A percentile compares a stretch with the other conserved stretches of the same genome.
phyloP scores from a whole-genome alignment of 345 rosid species.

The Dipteronia dyeriana region DNA sequence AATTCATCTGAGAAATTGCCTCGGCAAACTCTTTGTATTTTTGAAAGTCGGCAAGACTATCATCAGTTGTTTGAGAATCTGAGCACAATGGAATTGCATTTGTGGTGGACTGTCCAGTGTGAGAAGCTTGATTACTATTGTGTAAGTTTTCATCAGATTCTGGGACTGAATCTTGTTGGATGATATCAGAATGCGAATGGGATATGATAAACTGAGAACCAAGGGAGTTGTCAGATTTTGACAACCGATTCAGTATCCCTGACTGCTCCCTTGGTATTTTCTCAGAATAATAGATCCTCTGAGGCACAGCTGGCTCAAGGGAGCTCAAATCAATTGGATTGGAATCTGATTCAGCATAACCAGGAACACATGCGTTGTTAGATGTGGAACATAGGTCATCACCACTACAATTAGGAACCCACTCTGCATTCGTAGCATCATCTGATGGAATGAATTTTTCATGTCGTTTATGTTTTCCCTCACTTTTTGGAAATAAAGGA shows the following conservation, averaged over 20 bases:
- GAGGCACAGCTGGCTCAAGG: slow-evolving; percentile 47
- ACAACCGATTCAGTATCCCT: slow-evolving; percentile 61
- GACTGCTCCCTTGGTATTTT: slow-evolving; percentile 69
- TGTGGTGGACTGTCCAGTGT: slow-evolving; percentile 24
- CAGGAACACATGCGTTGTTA: slow-evolving; percentile 38
- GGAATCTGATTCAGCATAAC: slow-evolving; percentile 43
- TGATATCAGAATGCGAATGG: slow-evolving; percentile 44
- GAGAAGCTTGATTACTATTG: slow-evolving; percentile 22
- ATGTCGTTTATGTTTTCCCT: slow-evolving; percentile 34
- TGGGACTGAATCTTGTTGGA: slow-evolving; percentile 41
- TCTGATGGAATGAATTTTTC: slow-evolving; percentile 38
- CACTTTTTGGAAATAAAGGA: slow-evolving; percentile 35
- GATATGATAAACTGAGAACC: slow-evolving; percentile 66
- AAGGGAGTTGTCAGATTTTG: slow-evolving; percentile 76
- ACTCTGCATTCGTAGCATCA: slow-evolving; percentile 42
- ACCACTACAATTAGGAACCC: slow-evolving; percentile 43
- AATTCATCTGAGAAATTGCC: slow-evolving; percentile 40
- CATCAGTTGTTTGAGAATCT: slow-evolving; percentile 38
- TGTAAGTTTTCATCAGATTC: slow-evolving; percentile 47
- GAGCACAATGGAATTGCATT: slow-evolving; percentile 25
- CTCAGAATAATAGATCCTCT: slow-evolving; percentile 70
- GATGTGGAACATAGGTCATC: slow-evolving; percentile 49
- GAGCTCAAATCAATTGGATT: slow-evolving; percentile 54
- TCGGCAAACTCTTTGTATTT: slow-evolving; percentile 45
- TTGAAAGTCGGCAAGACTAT: slow-evolving; percentile 41